phyloP scores from a whole-genome alignment of 2,329 filamentous ascomycete genomes.

The Pochonia chlamydosporia region DNA sequence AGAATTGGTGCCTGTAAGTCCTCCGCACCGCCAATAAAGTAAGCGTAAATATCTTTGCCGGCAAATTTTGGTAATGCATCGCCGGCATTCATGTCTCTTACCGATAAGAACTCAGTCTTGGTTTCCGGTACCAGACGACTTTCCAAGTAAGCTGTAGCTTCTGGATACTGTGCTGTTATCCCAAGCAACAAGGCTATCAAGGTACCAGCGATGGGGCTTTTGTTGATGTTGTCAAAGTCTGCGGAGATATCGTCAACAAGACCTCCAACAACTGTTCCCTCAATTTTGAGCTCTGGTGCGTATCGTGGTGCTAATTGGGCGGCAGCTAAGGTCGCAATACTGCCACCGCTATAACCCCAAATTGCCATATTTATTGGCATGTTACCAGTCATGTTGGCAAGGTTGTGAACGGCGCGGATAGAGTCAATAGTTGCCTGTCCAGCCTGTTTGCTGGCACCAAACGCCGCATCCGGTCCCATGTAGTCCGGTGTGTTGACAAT shows the following conservation, averaged over 20 bases:
- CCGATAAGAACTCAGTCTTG: slow-evolving; percentile 1
- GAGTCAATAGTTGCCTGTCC: slow-evolving; percentile 36
- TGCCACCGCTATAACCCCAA: slow-evolving; percentile 16
- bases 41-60: slow-evolving; percentile 19
- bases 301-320: slow-evolving; percentile 14
- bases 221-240: slow-evolving; percentile 10
- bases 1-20: slow-evolving; percentile 18
- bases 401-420: slow-evolving; percentile 28
- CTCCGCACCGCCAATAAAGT: slow-evolving; percentile 18
- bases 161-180: slow-evolving; percentile 12
- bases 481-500: slow-evolving; percentile 31
- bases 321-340: slow-evolving; percentile 12
- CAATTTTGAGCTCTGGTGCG: slow-evolving; percentile 10
- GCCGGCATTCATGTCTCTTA: neutral
- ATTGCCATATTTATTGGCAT: neutral
- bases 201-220: slow-evolving; percentile 10
- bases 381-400: neutral
- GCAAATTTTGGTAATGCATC: slow-evolving; percentile 15
- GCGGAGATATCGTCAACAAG: slow-evolving; percentile 13
- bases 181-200: slow-evolving; percentile 13
- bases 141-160: slow-evolving; percentile 11
- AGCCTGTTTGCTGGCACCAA: slow-evolving; percentile 30
- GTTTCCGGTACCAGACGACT: slow-evolving; percentile 3
- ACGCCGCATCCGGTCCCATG: slow-evolving; percentile 35
- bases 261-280: slow-evolving; percentile 12